These are phyloP conservation scores for Alnus glutinosa DNA, from an alignment of 306 rosid species.

Conservation along the genomic window DNA sequence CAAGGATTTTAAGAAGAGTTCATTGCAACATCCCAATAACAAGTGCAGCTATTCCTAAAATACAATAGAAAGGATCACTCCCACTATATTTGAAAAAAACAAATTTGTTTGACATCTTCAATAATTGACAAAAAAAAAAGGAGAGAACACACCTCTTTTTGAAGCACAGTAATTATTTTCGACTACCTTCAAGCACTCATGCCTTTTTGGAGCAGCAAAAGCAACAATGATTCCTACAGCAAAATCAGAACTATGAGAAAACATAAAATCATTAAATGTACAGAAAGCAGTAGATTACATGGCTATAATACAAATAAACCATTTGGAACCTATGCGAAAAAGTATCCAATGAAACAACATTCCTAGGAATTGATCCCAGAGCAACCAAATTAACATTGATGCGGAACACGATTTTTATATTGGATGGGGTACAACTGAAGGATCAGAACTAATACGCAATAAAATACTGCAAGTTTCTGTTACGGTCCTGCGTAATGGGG, in stretches of 20 bases:
- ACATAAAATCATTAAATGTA: constrained; percentile 21
- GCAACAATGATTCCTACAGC: constrained; percentile 77
- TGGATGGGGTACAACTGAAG: constrained; percentile 1
- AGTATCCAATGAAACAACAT: neutral
- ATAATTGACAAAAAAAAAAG: neutral
- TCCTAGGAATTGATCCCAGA: constrained; percentile 18
- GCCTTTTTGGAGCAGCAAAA: constrained; percentile 83
- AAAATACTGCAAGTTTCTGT: neutral
- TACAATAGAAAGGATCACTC: neutral
- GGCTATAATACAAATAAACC: neutral
- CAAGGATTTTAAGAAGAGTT: neutral
- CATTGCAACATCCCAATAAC: neutral
- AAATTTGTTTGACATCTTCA: neutral
- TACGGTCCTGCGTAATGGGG: no score
- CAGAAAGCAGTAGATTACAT: constrained; percentile 8
- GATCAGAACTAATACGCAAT: constrained; percentile 6
- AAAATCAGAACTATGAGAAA: constrained; percentile 28
- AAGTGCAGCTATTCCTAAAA: neutral
- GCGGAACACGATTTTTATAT: constrained; percentile 6
- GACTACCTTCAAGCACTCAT: constrained; percentile 86
- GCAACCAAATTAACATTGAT: constrained; percentile 2
- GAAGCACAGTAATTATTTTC: constrained; percentile 95
- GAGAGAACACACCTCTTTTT: constrained; percentile 65
- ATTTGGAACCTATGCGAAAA: constrained; percentile 15
- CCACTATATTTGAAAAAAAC: neutral